Evolutionary conservation across 176 grass and related monocot genomes (phyloP), one percentile per base, ranked within the genome.

Genomic region (Pontederia crassipes): DNA sequence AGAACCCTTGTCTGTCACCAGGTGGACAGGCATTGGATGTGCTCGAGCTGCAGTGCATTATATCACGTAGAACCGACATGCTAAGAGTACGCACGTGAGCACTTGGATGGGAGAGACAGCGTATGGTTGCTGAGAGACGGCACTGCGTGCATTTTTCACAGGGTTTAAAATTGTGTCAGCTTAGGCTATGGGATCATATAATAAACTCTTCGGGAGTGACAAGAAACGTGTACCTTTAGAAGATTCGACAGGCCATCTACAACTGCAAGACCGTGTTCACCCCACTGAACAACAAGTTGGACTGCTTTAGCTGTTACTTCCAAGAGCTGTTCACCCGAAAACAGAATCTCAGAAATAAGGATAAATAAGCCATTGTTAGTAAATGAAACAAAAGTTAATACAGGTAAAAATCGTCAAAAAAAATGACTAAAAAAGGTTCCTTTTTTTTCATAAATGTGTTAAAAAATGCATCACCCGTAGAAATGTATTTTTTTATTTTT

Each of bases 161-260:
- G 17, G 12, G 14, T 9, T 15, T 65, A n/a, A 46, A 77, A 58
- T 71, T 52, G 54, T 65, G 48, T 45, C 8, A 57, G 54, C 5
- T 17, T 14, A 77, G 52, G 8, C 61, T 59, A 12, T 10, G 15
- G 55, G 7, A 16, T 49, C 58, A 45, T 77, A 10, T 16, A 35
- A 35, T 35, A 2, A 35, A 35, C 29, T 35, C 29, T 35, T 35
- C 55, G 61, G 15, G 26, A 48, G 28, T 8, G 47, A 64, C 8
- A 49, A 27, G 57, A 74, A 80, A 65, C 85, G 0, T 8, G 48
- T 56, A 69, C 66, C 81, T 98, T 98, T 54, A 98, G 58, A 46
- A 98, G 82, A 86, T 98, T 98, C 45, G 79, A 83, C 56, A 92
- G 93, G 58, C 87, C 88, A 72, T 98, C 93, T 28, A 82, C 93